Evolutionary conservation across 331 rosid species (phyloP), one percentile per base, ranked within the genome.

Genomic region (Spiraea crenata): DNA sequence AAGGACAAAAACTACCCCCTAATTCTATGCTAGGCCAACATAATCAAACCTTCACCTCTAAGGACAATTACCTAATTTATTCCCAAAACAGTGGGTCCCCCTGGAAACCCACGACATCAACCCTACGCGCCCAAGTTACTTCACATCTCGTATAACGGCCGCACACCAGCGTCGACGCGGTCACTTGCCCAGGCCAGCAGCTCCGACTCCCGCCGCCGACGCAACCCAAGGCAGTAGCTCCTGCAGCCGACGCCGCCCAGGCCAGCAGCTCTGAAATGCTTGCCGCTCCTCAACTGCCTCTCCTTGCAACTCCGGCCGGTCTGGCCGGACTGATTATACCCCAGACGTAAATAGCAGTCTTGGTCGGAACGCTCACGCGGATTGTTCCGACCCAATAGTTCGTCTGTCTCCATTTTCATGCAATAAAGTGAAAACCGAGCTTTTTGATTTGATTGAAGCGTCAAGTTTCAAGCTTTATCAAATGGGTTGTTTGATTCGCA

Each of bases 311-410:
- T 82, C 79, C 98, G 85, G 5, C 96, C 98, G 7, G 97, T 93
- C 81, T 90, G 98, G 46, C 98, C 97, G 0, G 96, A 88, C 59
- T 93, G 93, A 71, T 93, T 93, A 70, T 93, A 93, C 7, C 98
- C 98, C 98, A 93, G 34, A 85, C 97, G 81, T 88, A 90, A 70
- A 93, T 87, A 44, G 96, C 98, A 79, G 96, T 88, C 88, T 83
- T 90, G 56, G 85, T 85, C 38, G 97, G 78, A 38, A 84, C 65
- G 63, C 49, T 80, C 45, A 20, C 64, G n/a, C 0, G 91, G 82
- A 59, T 54, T 77, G 11, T 31, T 73, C 10, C 73, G 76, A 69
- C 90, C 97, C 7, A 90, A 81, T 25, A 90, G 65, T 5, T 79
- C 83, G 62, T 88, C 90, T 40, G 83, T 60, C 63, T 86, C 96